phyloP scores from a whole-genome alignment of 1,139 yeast species.

The Lodderomyces orthopsilosis region DNA sequence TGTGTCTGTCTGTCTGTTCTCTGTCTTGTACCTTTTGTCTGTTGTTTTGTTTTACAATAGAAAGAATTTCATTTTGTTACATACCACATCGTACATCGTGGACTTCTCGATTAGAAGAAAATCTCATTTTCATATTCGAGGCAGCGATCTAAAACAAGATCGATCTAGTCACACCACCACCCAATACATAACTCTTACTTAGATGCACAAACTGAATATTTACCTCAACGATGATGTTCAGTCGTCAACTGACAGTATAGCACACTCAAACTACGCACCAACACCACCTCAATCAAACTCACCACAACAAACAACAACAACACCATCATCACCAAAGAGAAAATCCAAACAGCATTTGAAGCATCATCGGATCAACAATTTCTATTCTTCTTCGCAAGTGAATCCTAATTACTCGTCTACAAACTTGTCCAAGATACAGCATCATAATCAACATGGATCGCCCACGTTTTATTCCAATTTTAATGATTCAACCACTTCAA shows the following conservation, averaged over 20 bases:
- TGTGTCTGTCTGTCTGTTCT: too few species aligned
- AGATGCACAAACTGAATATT: background rate
- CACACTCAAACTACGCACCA: background rate
- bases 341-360: slow-evolving; percentile 1
- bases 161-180: too few species aligned
- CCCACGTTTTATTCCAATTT: background rate
- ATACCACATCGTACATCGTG: too few species aligned
- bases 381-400: slow-evolving; percentile 16
- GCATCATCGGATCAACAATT: slow-evolving; percentile 1
- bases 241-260: background rate
- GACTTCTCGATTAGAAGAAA: too few species aligned
- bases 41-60: background rate
- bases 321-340: slow-evolving; percentile 10
- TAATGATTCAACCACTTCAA: slow-evolving; percentile 3
- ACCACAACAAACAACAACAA: slow-evolving; percentile 2
- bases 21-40: background rate
- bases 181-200: background rate
- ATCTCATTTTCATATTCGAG: too few species aligned
- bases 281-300: background rate
- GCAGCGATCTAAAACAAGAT: too few species aligned
- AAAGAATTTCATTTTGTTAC: too few species aligned
- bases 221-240: slow-evolving; percentile 1
- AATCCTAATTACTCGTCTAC: slow-evolving; percentile 32
- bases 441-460: slow-evolving; percentile 1
- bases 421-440: slow-evolving; percentile 21